Base-by-base conservation (phyloP, 495 filamentous ascomycete genomes). In the Podospora anserina region DNA sequence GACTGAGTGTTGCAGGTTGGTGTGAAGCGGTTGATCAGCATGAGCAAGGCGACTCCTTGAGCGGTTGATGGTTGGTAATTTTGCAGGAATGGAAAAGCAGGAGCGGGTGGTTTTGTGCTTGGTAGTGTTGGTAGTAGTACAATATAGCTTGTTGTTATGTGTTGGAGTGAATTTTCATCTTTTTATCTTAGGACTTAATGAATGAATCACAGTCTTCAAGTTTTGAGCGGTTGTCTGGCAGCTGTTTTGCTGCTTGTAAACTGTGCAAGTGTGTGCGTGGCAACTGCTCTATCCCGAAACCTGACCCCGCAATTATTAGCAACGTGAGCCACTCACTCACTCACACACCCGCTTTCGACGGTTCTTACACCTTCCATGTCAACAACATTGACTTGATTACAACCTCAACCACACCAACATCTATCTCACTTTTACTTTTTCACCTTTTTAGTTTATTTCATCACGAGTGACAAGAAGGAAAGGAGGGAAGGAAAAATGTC, bases 11-110 rank as follows among this genome's bases (percentile, higher is more conserved):
- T n/a, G 3, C 66, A 96, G 92, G 90, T 93, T 69, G 94, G 94
- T 70, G 90, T 97, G 28, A 97, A 96, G 82, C 87, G 94, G 66
- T 83, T 97, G 72, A 93, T 97, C 71, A 88, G 88, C 76, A 96
- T 97, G 92, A 95, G 92, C 82, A 89, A 89, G 77, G 90, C 86
- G 58, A 95, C 93, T 20, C 88, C 82, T 63, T 83, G 68, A 72
- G 32, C 4, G n/a, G 20, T 4, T 19, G 16, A 19, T n/a, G 39
- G 15, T 26, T 34, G 18, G 55, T 60, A 55, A 61, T 62, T 68
- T 23, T 23, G 23, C 23, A 23, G 23, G 23, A 23, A 60, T 61
- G 71, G 57, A 49, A 49, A 49, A 49, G 39, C 39, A 49, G 39
- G 39, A 49, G 39, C 39, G 9, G 39, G 39, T 49, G 39, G 39